Evolutionary conservation across 2,329 filamentous ascomycete genomes (phyloP), one percentile per base, ranked within the genome.

Genomic region (Gyromitra esculenta): DNA sequence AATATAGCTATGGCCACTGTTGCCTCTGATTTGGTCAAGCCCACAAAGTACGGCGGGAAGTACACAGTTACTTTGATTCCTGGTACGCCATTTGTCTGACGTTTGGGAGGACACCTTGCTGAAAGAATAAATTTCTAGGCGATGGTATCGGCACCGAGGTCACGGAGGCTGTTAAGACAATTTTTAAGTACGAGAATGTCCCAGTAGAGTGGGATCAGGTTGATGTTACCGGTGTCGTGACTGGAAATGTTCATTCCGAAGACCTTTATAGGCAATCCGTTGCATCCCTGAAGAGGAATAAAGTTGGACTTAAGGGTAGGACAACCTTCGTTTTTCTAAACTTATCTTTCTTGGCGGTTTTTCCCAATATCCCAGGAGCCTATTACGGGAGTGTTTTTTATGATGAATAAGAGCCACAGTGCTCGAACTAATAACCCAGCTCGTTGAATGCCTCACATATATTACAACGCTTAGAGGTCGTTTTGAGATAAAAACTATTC

Each of bases 111-210:
- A 11, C 43, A 18, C 39, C 4, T 52, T 56, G 31, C 75, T 75
- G 15, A 77, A 21, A 50, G 3, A 50, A 35, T 74, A 43, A 25
- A 43, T 52, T 56, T 66, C 59, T 80, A 90, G 89, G 89, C 87
- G 96, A 99, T 83, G 96, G 96, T 88, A 97, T 99, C 84, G 96
- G 96, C 85, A 93, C 93, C 85, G 96, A 99, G 87, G 94, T 98
- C 78, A 94, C 95, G 82, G 94, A 98, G 87, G 96, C 93, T 79
- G 95, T 99, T 85, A 97, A 97, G 91, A 96, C 95, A 81, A 92
- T 99, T 85, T 98, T 98, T 91, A 98, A 97, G 90, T 94, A 95
- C 84, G 95, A 98, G 88, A 98, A 97, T 84, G 95, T 97, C 69
- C 96, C 96, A 83, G 91, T 99, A 82, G 94, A 97, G 86, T 98